phyloP scores from a whole-genome alignment of 208 protist genomes.

The Strigomonas galati region DNA sequence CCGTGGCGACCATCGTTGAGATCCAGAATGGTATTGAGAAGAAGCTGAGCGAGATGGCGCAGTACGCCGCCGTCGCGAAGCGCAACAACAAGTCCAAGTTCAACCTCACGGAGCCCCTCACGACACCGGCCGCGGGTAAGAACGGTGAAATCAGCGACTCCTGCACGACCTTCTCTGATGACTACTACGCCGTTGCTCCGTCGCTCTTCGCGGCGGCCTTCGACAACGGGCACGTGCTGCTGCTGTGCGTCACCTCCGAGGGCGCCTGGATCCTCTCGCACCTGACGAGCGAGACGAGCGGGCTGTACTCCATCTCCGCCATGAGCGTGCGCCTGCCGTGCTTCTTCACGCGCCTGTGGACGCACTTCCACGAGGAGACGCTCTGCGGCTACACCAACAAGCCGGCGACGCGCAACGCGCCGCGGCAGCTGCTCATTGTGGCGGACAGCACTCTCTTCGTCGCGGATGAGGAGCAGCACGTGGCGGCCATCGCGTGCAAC shows the following conservation, averaged over 20 bases:
- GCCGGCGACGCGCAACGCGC: not conserved
- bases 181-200: slow-evolving; percentile 37
- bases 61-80: slow-evolving; percentile 44
- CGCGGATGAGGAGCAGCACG: slow-evolving; percentile 46
- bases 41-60: slow-evolving; percentile 37
- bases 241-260: slow-evolving; percentile 53
- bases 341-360: slow-evolving; percentile 73
- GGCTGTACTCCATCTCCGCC: slow-evolving; percentile 37
- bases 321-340: slow-evolving; percentile 55
- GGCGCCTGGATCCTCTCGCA: slow-evolving; percentile 63
- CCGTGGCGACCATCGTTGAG: slow-evolving; percentile 74
- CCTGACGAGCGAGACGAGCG: slow-evolving; percentile 38
- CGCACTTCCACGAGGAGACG: slow-evolving; percentile 14
- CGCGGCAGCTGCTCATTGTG: slow-evolving; percentile 22
- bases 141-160: slow-evolving; percentile 10
- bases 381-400: not conserved
- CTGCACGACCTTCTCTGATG: slow-evolving; percentile 13
- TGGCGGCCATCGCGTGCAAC: slow-evolving; percentile 65
- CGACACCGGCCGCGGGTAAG: slow-evolving; percentile 10
- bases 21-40: slow-evolving; percentile 71
- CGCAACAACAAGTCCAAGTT: slow-evolving; percentile 26
- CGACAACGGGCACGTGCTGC: slow-evolving; percentile 69
- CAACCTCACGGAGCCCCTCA: slow-evolving; percentile 15
- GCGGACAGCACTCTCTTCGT: slow-evolving; percentile 37
- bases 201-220: slow-evolving; percentile 82